Conservation (phyloP, 1,284 basidiomycete genomes). For the Papiliotrema laurentii region DNA sequence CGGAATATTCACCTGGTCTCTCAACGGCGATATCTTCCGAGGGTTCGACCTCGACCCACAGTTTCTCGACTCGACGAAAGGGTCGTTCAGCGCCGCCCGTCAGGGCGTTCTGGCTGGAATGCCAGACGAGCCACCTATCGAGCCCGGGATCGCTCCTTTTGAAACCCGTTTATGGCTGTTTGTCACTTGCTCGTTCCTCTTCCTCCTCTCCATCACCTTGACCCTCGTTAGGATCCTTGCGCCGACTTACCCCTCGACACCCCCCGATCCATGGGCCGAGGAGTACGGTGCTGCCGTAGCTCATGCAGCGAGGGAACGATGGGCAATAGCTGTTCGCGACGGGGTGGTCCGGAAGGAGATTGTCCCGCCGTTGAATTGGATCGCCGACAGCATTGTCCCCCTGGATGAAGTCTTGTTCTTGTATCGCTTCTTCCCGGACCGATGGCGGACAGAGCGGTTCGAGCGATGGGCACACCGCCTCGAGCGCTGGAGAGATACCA, state of each 20-base stretch:
- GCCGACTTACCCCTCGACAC: not conserved
- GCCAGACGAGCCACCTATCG: slow-evolving; percentile 5
- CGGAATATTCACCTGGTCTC: slow-evolving; percentile 17
- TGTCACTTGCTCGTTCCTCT: slow-evolving; percentile 15
- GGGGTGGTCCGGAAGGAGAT: not conserved
- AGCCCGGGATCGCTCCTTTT: slow-evolving; percentile 24
- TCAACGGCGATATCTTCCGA: slow-evolving; percentile 30
- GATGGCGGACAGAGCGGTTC: not conserved
- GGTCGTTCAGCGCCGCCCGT: not conserved
- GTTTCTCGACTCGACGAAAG: not conserved
- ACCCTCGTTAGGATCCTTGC: slow-evolving; percentile 8
- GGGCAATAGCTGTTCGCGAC: not conserved
- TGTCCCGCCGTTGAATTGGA: not conserved
- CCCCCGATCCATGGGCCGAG: not conserved
- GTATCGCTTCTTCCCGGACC: not conserved
- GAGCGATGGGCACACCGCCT: not conserved
- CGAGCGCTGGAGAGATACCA: not conserved
- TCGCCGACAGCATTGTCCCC: not conserved
- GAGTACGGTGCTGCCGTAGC: not conserved
- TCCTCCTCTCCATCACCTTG: slow-evolving; percentile 14
- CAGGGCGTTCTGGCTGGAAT: not conserved
- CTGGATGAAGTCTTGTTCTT: not conserved
- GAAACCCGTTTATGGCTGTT: slow-evolving; percentile 21
- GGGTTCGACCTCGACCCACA: slow-evolving; percentile 12
- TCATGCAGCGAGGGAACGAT: not conserved